These are phyloP conservation scores for Syzygium aqueum DNA, from an alignment of 345 rosid genomes.

Conservation along the genomic window DNA sequence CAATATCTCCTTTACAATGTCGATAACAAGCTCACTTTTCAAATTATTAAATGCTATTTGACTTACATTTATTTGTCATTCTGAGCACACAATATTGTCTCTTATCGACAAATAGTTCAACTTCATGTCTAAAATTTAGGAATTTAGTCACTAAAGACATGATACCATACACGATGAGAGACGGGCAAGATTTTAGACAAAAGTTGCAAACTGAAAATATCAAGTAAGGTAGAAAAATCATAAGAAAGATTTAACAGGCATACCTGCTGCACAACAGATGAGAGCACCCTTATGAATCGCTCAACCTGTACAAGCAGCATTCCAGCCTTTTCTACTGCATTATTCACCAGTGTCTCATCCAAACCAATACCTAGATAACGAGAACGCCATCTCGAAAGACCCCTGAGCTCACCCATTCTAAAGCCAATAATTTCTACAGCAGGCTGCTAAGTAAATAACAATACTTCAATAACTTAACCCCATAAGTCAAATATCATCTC, in stretches of 20 bases:
- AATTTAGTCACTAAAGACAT: neutral
- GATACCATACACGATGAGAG: neutral
- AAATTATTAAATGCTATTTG: neutral
- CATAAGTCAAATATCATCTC: neutral
- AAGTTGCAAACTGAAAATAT: neutral
- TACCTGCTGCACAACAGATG: slow-evolving; percentile 92
- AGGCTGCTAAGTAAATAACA: slow-evolving; percentile 72
- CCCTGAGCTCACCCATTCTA: slow-evolving; percentile 93
- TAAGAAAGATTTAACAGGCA: slow-evolving; percentile 3
- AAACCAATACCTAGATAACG: slow-evolving; percentile 73
- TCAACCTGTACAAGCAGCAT: slow-evolving; percentile 80
- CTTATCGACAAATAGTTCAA: neutral
- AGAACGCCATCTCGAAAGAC: slow-evolving; percentile 94
- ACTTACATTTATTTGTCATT: neutral
- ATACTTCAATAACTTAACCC: neutral
- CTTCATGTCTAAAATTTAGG: neutral
- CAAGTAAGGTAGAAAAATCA: neutral
- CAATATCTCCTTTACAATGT: neutral
- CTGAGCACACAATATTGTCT: neutral
- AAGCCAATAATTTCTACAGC: slow-evolving; percentile 56
- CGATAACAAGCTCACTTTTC: neutral
- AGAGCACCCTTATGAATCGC: slow-evolving; percentile 71
- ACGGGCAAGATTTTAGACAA: neutral
- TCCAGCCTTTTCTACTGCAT: slow-evolving; percentile 68
- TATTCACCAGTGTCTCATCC: slow-evolving; percentile 59